Conservation (phyloP, 1,284 basidiomycete genomes). For the Bondarzewia mesenterica region DNA sequence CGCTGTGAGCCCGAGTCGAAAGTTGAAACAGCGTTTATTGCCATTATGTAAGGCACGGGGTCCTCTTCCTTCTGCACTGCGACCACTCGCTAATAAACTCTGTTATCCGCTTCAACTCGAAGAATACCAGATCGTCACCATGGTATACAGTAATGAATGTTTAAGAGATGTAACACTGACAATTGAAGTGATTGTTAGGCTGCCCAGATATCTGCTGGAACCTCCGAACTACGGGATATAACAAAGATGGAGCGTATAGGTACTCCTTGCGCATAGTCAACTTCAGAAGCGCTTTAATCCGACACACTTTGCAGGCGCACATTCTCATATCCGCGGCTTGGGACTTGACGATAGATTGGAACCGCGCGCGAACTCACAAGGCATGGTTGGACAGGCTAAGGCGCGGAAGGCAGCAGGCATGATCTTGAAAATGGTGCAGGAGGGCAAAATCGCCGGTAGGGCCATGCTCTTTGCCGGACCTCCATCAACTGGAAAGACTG, state of each 20-base stretch:
- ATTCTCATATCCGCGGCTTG: conserved; percentile 94
- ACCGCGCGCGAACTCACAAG: conserved; percentile 82
- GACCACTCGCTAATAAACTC: too few species aligned
- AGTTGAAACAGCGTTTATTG: too few species aligned
- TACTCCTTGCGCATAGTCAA: conserved; percentile 21
- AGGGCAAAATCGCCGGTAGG: conserved; percentile 89
- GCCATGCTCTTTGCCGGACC: conserved; percentile 96
- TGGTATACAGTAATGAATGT: too few species aligned
- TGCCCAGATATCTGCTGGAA: conserved; percentile 64
- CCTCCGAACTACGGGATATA: conserved; percentile 77
- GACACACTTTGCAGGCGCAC: conserved; percentile 56
- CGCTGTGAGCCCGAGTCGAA: too few species aligned
- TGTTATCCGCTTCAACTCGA: too few species aligned
- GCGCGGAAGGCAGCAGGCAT: conserved; percentile 96
- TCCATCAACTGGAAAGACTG: conserved; percentile 94
- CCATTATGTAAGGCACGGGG: too few species aligned
- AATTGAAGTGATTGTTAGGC: conserved; percentile 28
- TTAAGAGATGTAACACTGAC: too few species aligned
- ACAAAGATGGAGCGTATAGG: conserved; percentile 97
- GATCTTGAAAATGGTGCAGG: conserved; percentile 97
- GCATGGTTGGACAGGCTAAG: conserved; percentile 94
- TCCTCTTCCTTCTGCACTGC: too few species aligned
- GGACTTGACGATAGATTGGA: conserved; percentile 91
- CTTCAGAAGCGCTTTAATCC: background rate
- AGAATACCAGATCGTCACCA: too few species aligned